A percentile compares a stretch with the other conserved stretches of the same genome.
These are phyloP conservation scores for Dentiscutata heterogama DNA, from an alignment of 371 early-diverging fungal species.

Conservation along the genomic window DNA sequence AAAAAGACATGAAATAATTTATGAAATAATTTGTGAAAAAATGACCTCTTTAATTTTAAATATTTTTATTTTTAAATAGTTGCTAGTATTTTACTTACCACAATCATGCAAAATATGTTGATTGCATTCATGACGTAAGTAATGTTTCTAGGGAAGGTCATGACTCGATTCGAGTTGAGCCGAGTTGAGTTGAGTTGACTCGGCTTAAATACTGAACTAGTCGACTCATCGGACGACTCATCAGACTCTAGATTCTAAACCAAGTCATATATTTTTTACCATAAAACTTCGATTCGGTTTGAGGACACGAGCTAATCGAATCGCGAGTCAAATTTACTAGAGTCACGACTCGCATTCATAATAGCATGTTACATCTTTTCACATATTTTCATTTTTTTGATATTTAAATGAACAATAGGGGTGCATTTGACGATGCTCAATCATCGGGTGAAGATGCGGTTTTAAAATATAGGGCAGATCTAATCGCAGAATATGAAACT, in stretches of 20 bases:
- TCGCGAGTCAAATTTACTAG: too few species aligned
- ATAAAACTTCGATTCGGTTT: too few species aligned
- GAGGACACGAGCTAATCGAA: too few species aligned
- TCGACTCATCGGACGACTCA: too few species aligned
- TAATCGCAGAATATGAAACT: constrained; percentile 29
- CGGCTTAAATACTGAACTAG: too few species aligned
- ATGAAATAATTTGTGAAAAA: too few species aligned
- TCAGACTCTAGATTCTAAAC: too few species aligned
- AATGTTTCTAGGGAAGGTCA: not conserved
- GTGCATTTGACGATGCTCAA: constrained; percentile 28
- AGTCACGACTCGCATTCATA: too few species aligned
- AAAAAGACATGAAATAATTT: not conserved
- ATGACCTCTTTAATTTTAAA: too few species aligned
- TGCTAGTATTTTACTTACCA: constrained; percentile 25
- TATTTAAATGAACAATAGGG: constrained; percentile 5
- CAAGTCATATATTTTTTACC: too few species aligned
- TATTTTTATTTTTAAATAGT: not conserved
- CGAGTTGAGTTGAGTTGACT: too few species aligned
- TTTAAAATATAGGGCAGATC: constrained; percentile 6
- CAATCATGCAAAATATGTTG: constrained; percentile 39
- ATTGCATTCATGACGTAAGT: constrained; percentile 42
- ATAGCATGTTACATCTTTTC: not conserved
- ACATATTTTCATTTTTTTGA: not conserved
- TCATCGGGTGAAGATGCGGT: constrained; percentile 1
- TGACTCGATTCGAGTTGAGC: too few species aligned